Percentiles rank a stretch among this genome's conserved stretches.
Evolutionary conservation across 352 stramenopile species (phyloP).

Genomic region (Phytophthora tentaculata): DNA sequence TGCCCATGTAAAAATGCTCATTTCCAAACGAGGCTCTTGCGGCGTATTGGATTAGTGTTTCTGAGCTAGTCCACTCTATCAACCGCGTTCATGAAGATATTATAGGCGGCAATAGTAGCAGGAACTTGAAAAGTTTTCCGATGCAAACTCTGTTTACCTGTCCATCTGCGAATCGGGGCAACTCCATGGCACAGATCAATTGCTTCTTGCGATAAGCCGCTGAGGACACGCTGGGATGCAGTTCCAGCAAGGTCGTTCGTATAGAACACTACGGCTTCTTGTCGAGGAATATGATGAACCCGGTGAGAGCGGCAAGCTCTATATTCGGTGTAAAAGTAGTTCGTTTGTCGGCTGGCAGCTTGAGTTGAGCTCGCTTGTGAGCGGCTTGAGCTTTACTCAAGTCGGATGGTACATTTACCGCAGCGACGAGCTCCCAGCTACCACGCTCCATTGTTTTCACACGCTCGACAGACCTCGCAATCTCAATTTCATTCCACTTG

Average conservation of each 20-base stretch:
- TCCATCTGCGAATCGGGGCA: conserved; percentile 5
- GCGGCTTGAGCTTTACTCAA: not conserved
- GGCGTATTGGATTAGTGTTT: conserved; percentile 12
- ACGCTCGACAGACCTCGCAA: not conserved
- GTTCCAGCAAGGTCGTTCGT: conserved; percentile 10
- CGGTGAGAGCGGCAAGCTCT: not conserved
- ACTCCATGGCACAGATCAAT: conserved; percentile 5
- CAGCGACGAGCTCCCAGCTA: not conserved
- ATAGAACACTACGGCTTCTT: conserved; percentile 15
- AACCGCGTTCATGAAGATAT: not conserved
- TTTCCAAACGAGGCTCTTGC: not conserved
- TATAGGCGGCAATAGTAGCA: not conserved
- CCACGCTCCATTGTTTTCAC: not conserved
- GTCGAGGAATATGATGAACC: conserved; percentile 11
- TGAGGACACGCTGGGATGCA: not conserved
- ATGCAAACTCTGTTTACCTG: not conserved
- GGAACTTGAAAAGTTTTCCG: not conserved
- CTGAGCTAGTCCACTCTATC: not conserved
- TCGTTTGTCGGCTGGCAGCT: not conserved
- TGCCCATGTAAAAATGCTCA: conserved; percentile 17
- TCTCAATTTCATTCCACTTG: conserved; percentile 1
- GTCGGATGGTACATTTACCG: not conserved
- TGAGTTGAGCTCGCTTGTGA: not conserved
- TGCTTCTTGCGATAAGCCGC: not conserved
- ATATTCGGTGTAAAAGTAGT: not conserved